Conservation (phyloP, 1,284 basidiomycete species). For the Pseudozyma pruni region DNA sequence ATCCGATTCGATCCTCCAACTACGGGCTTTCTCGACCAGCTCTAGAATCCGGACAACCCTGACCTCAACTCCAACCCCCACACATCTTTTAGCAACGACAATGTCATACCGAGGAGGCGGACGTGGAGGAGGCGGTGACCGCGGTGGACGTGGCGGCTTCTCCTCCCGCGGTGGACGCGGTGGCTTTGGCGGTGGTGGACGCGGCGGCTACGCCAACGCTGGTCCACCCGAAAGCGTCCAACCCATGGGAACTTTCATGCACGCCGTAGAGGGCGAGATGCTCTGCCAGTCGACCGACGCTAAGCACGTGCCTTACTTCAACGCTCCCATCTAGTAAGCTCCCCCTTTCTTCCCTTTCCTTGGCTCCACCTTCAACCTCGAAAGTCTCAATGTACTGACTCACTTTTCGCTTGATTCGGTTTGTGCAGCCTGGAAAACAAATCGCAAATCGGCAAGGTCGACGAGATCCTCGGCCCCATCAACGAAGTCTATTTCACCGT, state of each 20-base stretch:
- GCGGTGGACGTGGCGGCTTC: conserved; percentile 59
- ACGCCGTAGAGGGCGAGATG: conserved; percentile 99
- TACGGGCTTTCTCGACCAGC: too few species aligned
- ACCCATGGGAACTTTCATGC: conserved; percentile 65
- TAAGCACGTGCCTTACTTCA: conserved; percentile 87
- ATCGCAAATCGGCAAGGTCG: conserved; percentile 91
- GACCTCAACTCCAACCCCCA: too few species aligned
- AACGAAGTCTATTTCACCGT: conserved; percentile 99
- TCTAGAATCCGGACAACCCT: too few species aligned
- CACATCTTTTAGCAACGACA: too few species aligned
- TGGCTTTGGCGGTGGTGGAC: conserved; percentile 55
- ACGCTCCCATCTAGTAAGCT: conserved; percentile 88
- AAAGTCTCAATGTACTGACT: too few species aligned
- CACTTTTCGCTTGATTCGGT: too few species aligned
- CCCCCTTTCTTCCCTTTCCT: neutral
- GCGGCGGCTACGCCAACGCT: conserved; percentile 54
- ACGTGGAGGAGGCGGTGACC: conserved; percentile 51
- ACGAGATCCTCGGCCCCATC: conserved; percentile 96
- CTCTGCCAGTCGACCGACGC: conserved; percentile 84
- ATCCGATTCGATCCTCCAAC: neutral
- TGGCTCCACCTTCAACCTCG: too few species aligned
- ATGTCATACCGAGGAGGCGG: conserved; percentile 60
- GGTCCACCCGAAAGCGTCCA: conserved; percentile 66
- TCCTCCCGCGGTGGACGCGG: conserved; percentile 57
- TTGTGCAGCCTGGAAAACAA: conserved; percentile 94